Conservation (phyloP, 139 green algal species). For the Volvox africanus region DNA sequence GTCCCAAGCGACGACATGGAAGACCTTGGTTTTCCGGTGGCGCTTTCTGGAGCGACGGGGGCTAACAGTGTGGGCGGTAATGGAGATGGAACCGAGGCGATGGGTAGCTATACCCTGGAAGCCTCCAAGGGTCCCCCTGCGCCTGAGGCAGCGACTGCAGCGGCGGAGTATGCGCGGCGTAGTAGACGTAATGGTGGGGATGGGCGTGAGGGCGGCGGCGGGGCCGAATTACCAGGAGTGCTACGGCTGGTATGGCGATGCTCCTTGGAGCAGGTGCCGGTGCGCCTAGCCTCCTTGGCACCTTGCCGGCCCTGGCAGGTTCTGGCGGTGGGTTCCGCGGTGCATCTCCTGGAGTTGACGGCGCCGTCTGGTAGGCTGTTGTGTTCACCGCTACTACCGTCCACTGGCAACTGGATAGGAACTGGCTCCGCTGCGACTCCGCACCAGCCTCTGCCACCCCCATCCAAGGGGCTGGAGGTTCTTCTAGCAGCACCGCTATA, state of each 20-base stretch:
- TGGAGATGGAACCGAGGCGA: not conserved
- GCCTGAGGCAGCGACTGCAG: not conserved
- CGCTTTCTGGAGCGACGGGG: no score
- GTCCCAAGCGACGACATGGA: not conserved
- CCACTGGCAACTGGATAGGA: not conserved
- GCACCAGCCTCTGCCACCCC: not conserved
- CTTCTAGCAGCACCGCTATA: not conserved
- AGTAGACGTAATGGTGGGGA: not conserved
- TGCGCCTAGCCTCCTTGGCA: not conserved
- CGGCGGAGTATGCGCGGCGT: not conserved
- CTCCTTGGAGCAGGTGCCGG: not conserved
- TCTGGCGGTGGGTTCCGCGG: slow-evolving; percentile 5
- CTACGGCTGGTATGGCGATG: slow-evolving; percentile 17
- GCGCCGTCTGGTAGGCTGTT: not conserved
- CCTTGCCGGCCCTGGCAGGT: slow-evolving; percentile 22
- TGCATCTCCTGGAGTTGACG: not conserved
- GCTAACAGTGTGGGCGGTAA: not conserved
- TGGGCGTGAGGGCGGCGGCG: not conserved
- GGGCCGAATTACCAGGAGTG: not conserved
- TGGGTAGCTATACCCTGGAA: not conserved
- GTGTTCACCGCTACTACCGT: not conserved
- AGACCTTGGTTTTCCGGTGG: not conserved
- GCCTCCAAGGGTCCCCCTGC: not conserved
- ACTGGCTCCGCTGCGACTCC: not conserved
- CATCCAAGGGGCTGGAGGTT: not conserved